Percentiles rank a stretch among this genome's conserved stretches.
Evolutionary conservation across 2,329 filamentous ascomycete genomes (phyloP).

Genomic region (Periconia sp.): DNA sequence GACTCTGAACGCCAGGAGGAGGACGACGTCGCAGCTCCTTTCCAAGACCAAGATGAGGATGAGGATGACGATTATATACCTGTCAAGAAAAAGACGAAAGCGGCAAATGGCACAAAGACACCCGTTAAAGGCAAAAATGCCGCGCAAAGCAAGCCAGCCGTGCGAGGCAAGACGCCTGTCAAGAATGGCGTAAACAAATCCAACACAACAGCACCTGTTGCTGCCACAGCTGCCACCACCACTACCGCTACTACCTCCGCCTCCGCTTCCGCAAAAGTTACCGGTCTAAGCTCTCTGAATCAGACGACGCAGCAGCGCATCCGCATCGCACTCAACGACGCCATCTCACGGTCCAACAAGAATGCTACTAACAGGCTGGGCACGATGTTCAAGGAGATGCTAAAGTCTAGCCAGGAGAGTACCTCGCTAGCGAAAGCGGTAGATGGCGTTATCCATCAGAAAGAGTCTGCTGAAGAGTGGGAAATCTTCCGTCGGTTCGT

Average conservation of each 20-base stretch:
- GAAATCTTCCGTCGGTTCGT: constrained; percentile 47
- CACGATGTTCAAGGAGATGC: constrained; percentile 47
- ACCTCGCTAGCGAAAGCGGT: constrained; percentile 43
- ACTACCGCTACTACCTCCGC: constrained; percentile 10
- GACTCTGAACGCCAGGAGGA: constrained; percentile 44
- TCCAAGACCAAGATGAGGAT: constrained; percentile 43
- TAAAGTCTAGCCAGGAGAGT: constrained; percentile 44
- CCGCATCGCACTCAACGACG: constrained; percentile 45
- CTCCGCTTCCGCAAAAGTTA: constrained; percentile 1
- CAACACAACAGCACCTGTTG: constrained; percentile 19
- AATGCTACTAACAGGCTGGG: constrained; percentile 32
- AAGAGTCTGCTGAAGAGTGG: constrained; percentile 43
- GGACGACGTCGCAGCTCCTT: constrained; percentile 32
- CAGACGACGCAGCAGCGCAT: constrained; percentile 25
- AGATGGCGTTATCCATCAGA: constrained; percentile 46
- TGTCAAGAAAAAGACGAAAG: constrained; percentile 36
- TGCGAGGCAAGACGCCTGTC: constrained; percentile 28
- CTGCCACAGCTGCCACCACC: constrained; percentile 15
- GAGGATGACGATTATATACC: constrained; percentile 52
- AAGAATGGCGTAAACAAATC: constrained; percentile 26
- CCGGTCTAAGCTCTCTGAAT: constrained; percentile 5
- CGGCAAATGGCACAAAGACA: constrained; percentile 29
- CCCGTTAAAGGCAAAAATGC: constrained; percentile 39
- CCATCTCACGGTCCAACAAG: constrained; percentile 44
- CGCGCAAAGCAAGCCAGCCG: constrained; percentile 35